Evolutionary conservation across 23 red algal species (phyloP).

Genomic region (Chondrus crispus): DNA sequence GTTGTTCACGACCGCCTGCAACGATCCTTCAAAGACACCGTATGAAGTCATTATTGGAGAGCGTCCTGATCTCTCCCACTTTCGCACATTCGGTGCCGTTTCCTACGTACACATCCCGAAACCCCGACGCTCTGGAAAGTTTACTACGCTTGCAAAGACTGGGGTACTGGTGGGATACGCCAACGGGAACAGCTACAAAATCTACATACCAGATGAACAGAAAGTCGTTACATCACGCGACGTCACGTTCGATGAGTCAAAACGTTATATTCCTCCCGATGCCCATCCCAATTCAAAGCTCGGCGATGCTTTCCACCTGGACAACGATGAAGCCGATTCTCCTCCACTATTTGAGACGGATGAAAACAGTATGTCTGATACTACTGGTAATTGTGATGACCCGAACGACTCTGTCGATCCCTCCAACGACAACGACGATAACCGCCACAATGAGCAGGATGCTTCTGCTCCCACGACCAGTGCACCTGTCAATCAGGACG

Average conservation of each 20-base stretch:
- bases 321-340: too few relatives aligned
- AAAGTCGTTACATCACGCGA: not conserved
- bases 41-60: not conserved
- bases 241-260: conserved; percentile 15
- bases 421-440: too few relatives aligned
- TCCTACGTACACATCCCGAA: not conserved
- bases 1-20: not conserved
- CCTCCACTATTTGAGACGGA: too few relatives aligned
- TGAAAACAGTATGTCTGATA: too few relatives aligned
- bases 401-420: too few relatives aligned
- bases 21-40: not conserved
- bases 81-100: not conserved
- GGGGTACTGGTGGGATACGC: conserved; percentile 7
- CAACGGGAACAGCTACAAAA: not conserved
- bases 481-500: too few relatives aligned
- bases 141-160: not conserved
- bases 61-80: not conserved
- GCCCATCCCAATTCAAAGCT: too few relatives aligned
- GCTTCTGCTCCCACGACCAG: too few relatives aligned
- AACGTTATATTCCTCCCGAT: too few relatives aligned
- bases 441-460: too few relatives aligned
- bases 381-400: too few relatives aligned
- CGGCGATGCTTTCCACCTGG: too few relatives aligned
- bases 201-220: not conserved
- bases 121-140: not conserved